These are phyloP conservation scores for Pyrenochaeta sp. DNA, from an alignment of 2,329 filamentous ascomycete species.

Conservation along the genomic window DNA sequence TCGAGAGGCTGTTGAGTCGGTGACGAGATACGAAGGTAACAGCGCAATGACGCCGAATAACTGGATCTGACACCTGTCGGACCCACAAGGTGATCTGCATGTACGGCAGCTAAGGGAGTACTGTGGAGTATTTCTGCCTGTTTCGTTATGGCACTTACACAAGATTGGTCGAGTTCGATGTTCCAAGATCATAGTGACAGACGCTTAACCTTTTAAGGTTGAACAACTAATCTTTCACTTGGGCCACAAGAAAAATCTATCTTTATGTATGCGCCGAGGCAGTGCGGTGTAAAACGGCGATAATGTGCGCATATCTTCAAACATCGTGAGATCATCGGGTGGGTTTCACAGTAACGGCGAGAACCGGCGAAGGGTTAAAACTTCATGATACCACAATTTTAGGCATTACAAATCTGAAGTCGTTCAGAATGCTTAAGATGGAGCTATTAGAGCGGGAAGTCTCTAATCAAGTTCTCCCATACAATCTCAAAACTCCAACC, in stretches of 20 bases:
- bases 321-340: background rate
- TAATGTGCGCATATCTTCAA: background rate
- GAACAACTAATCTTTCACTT: background rate
- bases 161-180: background rate
- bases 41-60: background rate
- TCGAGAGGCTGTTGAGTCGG: background rate
- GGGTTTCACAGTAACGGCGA: background rate
- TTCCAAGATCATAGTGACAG: background rate
- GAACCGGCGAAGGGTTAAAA: background rate
- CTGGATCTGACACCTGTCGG: background rate
- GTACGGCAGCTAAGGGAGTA: background rate
- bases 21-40: background rate
- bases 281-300: background rate
- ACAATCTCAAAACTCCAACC: background rate
- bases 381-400: slow-evolving; percentile 8
- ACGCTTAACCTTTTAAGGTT: background rate
- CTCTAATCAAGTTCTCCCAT: too few relatives aligned
- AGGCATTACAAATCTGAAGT: slow-evolving; percentile 16
- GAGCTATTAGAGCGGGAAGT: background rate
- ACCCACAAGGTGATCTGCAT: background rate
- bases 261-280: background rate
- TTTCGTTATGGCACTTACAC: background rate
- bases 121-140: background rate
- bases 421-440: slow-evolving; percentile 31
- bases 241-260: background rate